These are phyloP conservation scores for Diaporthe batatas DNA, from an alignment of 2,329 filamentous ascomycete species.

Conservation along the genomic window DNA sequence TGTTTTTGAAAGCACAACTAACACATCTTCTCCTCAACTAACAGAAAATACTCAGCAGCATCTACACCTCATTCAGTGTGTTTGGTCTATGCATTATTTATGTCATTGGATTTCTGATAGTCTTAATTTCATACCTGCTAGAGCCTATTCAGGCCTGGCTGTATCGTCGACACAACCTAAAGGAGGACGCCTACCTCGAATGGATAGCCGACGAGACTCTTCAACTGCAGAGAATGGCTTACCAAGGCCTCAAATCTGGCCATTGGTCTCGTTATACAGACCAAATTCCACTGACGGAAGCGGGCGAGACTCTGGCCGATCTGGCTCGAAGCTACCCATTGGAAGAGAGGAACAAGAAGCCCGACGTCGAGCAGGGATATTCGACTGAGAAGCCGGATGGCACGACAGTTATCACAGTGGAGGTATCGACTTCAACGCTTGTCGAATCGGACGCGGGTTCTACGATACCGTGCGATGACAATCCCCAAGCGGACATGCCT, in stretches of 20 bases:
- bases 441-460: neutral
- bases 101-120: constrained; percentile 42
- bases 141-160: constrained; percentile 42
- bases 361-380: neutral
- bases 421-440: neutral
- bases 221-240: constrained; percentile 48
- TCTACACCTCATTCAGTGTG: constrained; percentile 47
- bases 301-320: neutral
- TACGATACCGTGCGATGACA: neutral
- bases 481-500: neutral
- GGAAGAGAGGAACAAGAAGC: neutral
- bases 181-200: constrained; percentile 45
- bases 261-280: neutral
- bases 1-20: neutral
- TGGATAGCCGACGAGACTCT: constrained; percentile 46
- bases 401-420: neutral
- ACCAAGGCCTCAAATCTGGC: constrained; percentile 43
- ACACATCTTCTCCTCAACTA: neutral
- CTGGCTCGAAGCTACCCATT: constrained; percentile 8
- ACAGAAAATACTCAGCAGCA: constrained; percentile 45
- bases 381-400: neutral
- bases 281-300: neutral
- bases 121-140: constrained; percentile 41
- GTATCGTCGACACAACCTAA: constrained; percentile 31
- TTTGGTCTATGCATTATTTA: constrained; percentile 47